Base-by-base conservation (phyloP, 2,329 filamentous ascomycete species). In the Pyrenochaeta sp. region DNA sequence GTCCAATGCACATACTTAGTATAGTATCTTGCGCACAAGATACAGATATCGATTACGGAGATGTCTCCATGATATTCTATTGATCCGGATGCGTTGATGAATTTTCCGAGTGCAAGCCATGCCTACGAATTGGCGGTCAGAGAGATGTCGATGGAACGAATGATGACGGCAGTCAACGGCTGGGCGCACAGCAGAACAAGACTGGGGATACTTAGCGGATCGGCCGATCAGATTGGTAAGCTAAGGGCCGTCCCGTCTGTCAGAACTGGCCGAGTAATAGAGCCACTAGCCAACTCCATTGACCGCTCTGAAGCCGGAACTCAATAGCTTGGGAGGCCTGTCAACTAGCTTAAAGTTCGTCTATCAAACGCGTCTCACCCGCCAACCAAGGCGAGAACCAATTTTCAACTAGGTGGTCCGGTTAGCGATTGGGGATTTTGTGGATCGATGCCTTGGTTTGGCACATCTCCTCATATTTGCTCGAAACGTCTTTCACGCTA, bases 241-340 rank as follows among this genome's bases (percentile, higher is more conserved):
- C 52, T 53, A 59, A 47, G 60, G 58, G 45, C 53, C 55, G 58
- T 53, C 32, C 62, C 59, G 54, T 50, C 43, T 30, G 27, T 28
- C 40, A 53, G 39, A 39, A 48, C 48, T 34, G 44, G 19, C 24
- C 34, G 34, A 24, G 24, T 40, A 25, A 36, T 39, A 32, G 22
- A 39, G 34, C 19, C 32, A 27, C 15, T 36, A 10, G 9, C 42
- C 10, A 47, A 27, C 22, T 22, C 3, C 25, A 1, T 44, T 28
- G 7, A 13, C 13, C 42, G 13, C 42, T 28, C 24, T 19, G 40
- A 44, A 27, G 25, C 24, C 25, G 40, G 22, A 22, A 24, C 10
- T 13, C 8, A 3, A 15, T 25, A 25, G 6, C 24, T 43, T 9
- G 24, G 22, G 22, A 27, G 8, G 10, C 24, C 10, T 25, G 22